Percentiles rank a stretch among this genome's conserved stretches.
These are phyloP conservation scores for Coleophoma crateriformis DNA, from an alignment of 2,329 filamentous ascomycete species.

Conservation along the genomic window DNA sequence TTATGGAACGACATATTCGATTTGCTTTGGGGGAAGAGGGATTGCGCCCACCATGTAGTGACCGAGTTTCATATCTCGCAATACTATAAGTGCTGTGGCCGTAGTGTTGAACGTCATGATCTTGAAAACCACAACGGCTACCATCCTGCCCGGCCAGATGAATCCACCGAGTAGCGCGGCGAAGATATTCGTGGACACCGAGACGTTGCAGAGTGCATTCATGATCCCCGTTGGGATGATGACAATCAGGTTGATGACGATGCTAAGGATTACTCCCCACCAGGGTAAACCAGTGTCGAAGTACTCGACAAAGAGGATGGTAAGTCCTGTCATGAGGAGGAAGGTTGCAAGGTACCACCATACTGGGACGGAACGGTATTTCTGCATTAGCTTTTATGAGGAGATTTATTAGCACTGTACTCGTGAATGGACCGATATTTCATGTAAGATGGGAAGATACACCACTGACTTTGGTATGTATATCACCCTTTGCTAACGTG, in stretches of 20 bases:
- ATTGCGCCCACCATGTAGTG: slow-evolving; percentile 44
- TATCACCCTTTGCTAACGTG: slow-evolving; percentile 34
- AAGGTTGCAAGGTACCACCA: slow-evolving; percentile 51
- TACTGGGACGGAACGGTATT: slow-evolving; percentile 45
- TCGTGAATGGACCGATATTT: background rate
- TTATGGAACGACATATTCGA: background rate
- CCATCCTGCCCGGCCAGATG: slow-evolving; percentile 57
- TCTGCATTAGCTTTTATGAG: slow-evolving; percentile 42
- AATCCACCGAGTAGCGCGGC: slow-evolving; percentile 69
- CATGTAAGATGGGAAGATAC: background rate
- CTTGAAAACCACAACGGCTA: slow-evolving; percentile 74
- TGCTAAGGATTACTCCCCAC: slow-evolving; percentile 17
- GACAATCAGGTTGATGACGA: slow-evolving; percentile 21
- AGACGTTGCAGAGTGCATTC: slow-evolving; percentile 37
- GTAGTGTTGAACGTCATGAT: slow-evolving; percentile 65
- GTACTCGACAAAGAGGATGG: slow-evolving; percentile 20
- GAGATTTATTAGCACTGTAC: slow-evolving; percentile 14
- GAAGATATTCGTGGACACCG: slow-evolving; percentile 47
- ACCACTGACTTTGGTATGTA: slow-evolving; percentile 38
- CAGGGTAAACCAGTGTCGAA: slow-evolving; percentile 26
- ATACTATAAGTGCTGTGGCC: slow-evolving; percentile 21
- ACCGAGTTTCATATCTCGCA: slow-evolving; percentile 36
- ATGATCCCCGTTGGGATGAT: slow-evolving; percentile 27
- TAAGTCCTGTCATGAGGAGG: slow-evolving; percentile 22
- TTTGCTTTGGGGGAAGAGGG: background rate